Evolutionary conservation across 23 red algal genomes (phyloP).

Genomic region (Gracilaria vermiculophylla): DNA sequence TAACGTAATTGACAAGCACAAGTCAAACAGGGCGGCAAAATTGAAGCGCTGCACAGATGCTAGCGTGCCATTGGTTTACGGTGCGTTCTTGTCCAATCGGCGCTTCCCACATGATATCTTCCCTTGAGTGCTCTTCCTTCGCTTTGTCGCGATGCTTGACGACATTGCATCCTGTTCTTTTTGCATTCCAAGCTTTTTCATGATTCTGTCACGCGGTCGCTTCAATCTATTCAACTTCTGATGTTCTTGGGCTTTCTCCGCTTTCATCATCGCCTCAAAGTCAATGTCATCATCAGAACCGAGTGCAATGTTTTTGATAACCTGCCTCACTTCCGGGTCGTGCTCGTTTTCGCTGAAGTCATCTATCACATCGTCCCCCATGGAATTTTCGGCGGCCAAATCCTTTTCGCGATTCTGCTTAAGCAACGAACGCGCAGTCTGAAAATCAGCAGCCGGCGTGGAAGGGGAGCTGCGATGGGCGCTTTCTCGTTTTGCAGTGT

Average conservation of each 20-base stretch:
- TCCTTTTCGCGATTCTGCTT: slow-evolving; percentile 15
- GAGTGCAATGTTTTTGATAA: neutral
- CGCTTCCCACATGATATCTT: neutral
- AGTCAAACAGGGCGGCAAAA: no score
- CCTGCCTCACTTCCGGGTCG: neutral
- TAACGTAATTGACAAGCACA: no score
- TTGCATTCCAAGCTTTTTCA: neutral
- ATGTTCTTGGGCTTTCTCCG: neutral
- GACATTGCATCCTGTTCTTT: neutral
- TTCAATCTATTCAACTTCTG: neutral
- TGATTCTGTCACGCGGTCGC: slow-evolving; percentile 21
- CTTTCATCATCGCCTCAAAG: neutral
- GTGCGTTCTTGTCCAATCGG: neutral
- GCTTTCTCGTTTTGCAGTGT: neutral
- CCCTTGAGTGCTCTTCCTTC: neutral
- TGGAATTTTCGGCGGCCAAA: neutral
- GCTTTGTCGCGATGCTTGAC: neutral
- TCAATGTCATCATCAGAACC: slow-evolving; percentile 3
- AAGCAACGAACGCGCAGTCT: slow-evolving; percentile 50
- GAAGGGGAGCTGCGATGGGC: neutral
- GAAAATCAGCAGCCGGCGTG: slow-evolving; percentile 47
- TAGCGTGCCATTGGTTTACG: neutral
- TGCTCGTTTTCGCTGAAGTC: slow-evolving; percentile 45
- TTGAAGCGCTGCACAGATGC: no score
- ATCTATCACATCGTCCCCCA: neutral